Evolutionary conservation across 768 basidiomycete species (phyloP).

Genomic region (Pleurotus giganteus): DNA sequence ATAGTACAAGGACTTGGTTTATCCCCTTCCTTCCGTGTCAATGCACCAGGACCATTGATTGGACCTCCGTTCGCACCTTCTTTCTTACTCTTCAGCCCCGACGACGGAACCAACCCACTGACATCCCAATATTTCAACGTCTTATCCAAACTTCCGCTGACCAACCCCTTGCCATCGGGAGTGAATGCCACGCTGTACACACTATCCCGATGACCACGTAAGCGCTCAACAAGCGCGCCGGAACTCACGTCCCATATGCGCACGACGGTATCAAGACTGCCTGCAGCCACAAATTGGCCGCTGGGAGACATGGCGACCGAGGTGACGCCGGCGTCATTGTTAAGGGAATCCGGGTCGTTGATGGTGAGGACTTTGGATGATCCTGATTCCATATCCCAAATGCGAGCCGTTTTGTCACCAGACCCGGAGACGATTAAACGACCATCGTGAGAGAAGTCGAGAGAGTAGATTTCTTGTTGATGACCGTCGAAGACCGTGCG

Average conservation of each 20-base stretch:
- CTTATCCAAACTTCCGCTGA: constrained; percentile 90
- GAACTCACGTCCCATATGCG: constrained; percentile 70
- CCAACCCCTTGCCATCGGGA: constrained; percentile 86
- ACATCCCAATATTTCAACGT: constrained; percentile 89
- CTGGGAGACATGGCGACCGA: constrained; percentile 78
- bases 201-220: constrained; percentile 78
- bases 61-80: constrained; percentile 34
- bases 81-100: constrained; percentile 41
- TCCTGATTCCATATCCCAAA: constrained; percentile 30
- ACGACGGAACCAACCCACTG: constrained; percentile 41
- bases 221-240: constrained; percentile 61
- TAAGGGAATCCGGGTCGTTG: constrained; percentile 46
- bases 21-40: constrained; percentile 72
- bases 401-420: constrained; percentile 42
- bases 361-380: constrained; percentile 45
- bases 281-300: constrained; percentile 55
- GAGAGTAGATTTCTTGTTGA: constrained; percentile 89
- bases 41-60: constrained; percentile 41
- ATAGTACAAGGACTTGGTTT: constrained; percentile 49
- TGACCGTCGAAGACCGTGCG: constrained; percentile 79
- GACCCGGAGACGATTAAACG: constrained; percentile 78
- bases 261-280: constrained; percentile 53
- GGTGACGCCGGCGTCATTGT: constrained; percentile 61
- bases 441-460: constrained; percentile 82
- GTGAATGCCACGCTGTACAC: constrained; percentile 92